Percentiles rank a stretch among this genome's conserved stretches.
These are phyloP conservation scores for Neurospora discreta DNA, from an alignment of 495 filamentous ascomycete species.

Conservation along the genomic window DNA sequence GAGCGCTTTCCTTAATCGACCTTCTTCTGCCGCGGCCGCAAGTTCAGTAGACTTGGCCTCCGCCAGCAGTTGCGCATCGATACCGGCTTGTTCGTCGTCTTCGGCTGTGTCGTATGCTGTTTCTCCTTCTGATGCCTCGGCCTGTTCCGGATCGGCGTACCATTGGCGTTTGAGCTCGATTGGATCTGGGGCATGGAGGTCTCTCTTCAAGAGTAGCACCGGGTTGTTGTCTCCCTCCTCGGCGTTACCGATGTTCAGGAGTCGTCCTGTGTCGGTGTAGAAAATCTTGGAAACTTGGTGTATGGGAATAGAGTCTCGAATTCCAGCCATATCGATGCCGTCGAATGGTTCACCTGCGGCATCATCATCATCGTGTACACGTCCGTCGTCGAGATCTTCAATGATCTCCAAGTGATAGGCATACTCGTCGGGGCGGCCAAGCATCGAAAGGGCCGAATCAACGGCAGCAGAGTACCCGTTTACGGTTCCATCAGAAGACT, in stretches of 20 bases:
- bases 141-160: conserved; percentile 9
- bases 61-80: conserved; percentile 56
- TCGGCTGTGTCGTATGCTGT: neutral
- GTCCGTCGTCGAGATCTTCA: conserved; percentile 87
- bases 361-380: conserved; percentile 78
- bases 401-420: conserved; percentile 82
- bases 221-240: conserved; percentile 71
- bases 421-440: conserved; percentile 48
- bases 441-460: neutral
- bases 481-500: neutral
- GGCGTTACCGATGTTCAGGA: conserved; percentile 77
- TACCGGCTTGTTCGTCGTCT: conserved; percentile 44
- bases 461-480: neutral
- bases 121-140: neutral
- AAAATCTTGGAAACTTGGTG: conserved; percentile 93
- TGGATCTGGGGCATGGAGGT: conserved; percentile 62
- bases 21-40: neutral
- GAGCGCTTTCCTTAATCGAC: conserved; percentile 36
- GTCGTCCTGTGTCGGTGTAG: conserved; percentile 90
- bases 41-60: conserved; percentile 21
- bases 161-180: conserved; percentile 24
- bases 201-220: conserved; percentile 76
- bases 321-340: conserved; percentile 61
- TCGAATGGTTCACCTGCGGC: conserved; percentile 57
- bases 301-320: conserved; percentile 75